Conservation (phyloP, 768 basidiomycete species). For the Leccinum incarnatum region DNA sequence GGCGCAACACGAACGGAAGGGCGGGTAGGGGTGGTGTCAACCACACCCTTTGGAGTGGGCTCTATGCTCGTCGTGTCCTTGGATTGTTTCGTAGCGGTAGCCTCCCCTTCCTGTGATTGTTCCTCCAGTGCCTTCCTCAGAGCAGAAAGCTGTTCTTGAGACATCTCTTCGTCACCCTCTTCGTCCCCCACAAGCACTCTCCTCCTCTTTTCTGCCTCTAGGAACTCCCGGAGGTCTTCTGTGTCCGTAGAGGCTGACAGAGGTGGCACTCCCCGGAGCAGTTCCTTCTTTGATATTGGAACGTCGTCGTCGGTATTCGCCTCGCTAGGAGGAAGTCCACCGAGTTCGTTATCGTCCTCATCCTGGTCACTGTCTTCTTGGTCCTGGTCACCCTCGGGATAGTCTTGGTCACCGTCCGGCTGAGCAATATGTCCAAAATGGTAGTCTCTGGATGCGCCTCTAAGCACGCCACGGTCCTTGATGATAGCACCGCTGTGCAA, state of each 20-base stretch:
- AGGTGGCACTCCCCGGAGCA: slow-evolving; percentile 41
- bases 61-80: slow-evolving; percentile 7
- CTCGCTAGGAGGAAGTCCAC: slow-evolving; percentile 42
- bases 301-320: slow-evolving; percentile 23
- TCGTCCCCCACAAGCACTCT: slow-evolving; percentile 39
- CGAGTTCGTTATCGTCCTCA: slow-evolving; percentile 58
- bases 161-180: slow-evolving; percentile 26
- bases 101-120: slow-evolving; percentile 8
- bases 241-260: slow-evolving; percentile 49
- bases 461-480: slow-evolving; percentile 68
- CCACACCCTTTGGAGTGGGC: slow-evolving; percentile 1
- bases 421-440: slow-evolving; percentile 53
- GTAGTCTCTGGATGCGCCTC: slow-evolving; percentile 38
- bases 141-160: slow-evolving; percentile 16
- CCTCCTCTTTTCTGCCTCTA: slow-evolving; percentile 58
- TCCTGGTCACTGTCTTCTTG: slow-evolving; percentile 50
- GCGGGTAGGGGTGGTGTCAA: slow-evolving; percentile 19
- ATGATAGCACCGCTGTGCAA: slow-evolving; percentile 58
- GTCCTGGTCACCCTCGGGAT: slow-evolving; percentile 38
- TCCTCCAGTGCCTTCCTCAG: slow-evolving; percentile 18
- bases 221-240: slow-evolving; percentile 61
- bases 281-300: slow-evolving; percentile 32
- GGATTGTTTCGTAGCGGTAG: slow-evolving; percentile 2
- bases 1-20: slow-evolving; percentile 3
- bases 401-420: slow-evolving; percentile 37